Conservation (phyloP, 2,329 filamentous ascomycete genomes). For the Sordariomycetes sp. region DNA sequence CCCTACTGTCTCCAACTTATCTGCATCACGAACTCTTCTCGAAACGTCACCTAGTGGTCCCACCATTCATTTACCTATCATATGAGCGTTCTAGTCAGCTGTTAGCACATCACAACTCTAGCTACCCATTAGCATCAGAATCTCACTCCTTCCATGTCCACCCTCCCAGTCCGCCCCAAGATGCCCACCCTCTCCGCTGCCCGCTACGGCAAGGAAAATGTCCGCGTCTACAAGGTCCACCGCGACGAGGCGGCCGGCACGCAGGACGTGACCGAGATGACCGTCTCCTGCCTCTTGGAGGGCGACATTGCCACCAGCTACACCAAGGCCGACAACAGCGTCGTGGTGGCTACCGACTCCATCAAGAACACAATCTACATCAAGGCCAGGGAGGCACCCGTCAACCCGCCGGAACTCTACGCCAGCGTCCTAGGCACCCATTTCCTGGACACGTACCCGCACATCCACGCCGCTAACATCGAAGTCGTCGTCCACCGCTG, state of each 20-base stretch:
- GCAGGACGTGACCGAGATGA: conserved; percentile 90
- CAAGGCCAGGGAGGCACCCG: conserved; percentile 83
- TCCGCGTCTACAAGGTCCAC: conserved; percentile 93
- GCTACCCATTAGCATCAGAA: neutral
- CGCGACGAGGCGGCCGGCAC: conserved; percentile 61
- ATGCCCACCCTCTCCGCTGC: conserved; percentile 50
- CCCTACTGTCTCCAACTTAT: neutral
- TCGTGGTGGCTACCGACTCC: conserved; percentile 90
- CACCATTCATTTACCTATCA: neutral
- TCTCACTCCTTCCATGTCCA: neutral
- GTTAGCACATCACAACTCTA: neutral
- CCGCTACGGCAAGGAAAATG: conserved; percentile 91
- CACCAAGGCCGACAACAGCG: conserved; percentile 85
- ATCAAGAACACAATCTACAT: conserved; percentile 98
- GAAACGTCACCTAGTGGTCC: neutral
- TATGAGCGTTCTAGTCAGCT: neutral
- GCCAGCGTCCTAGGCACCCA: conserved; percentile 74
- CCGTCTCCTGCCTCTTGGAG: conserved; percentile 82
- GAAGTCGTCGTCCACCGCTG: conserved; percentile 77
- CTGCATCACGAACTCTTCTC: neutral
- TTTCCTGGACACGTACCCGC: conserved; percentile 76
- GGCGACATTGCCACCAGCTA: conserved; percentile 85
- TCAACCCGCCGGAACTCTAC: conserved; percentile 87
- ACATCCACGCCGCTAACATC: conserved; percentile 78
- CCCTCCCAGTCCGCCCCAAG: conserved; percentile 7